Base-by-base conservation (phyloP, 305 asterid species). In the Fraxinus xanthoxyloides region DNA sequence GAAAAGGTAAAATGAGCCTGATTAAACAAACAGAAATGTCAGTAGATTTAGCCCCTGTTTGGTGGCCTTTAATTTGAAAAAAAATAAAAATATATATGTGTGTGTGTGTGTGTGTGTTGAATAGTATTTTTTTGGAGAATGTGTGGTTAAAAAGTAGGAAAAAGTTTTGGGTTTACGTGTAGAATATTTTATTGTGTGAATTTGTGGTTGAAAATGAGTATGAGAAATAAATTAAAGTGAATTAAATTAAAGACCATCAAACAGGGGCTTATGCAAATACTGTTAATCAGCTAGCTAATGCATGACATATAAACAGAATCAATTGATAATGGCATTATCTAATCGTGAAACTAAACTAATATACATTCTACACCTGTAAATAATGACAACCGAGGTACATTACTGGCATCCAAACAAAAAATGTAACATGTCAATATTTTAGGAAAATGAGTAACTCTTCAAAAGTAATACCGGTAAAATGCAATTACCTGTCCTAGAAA, bases 401-500 rank as follows among this genome's bases (percentile, higher is more conserved):
- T 78, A 40, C 72, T 77, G 46, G 74, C 46, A 36, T 40, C 77
- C 69, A 21, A 80, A 65, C 26, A 79, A 79, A 59, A 30, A 65
- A 63, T 9, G 35, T 35, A 26, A 54, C 24, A 54, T 24, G 69
- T 67, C 82, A 75, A 63, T 31, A 75, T 30, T 77, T 80, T 17
- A 76, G 43, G 28, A 76, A 77, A 65, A 80, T 78, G 56, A 59
- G 21, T 1, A 70, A 70, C 77, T 85, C 80, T 83, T 74, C 82
- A 80, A 79, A 82, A 65, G 23, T 24, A 26, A 69, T 69, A 69
- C 0, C 0, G 7, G 12, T 85, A 72, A 85, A 86, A 82, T 77
- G 79, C 81, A 78, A 84, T 13, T 72, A 89, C 99, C 98, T 97
- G 99, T 77, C 99, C 99, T 79, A 97, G 93, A 89, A 95, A 97